Conservation (phyloP, 345 rosid genomes). For the Rhizophora apiculata region DNA sequence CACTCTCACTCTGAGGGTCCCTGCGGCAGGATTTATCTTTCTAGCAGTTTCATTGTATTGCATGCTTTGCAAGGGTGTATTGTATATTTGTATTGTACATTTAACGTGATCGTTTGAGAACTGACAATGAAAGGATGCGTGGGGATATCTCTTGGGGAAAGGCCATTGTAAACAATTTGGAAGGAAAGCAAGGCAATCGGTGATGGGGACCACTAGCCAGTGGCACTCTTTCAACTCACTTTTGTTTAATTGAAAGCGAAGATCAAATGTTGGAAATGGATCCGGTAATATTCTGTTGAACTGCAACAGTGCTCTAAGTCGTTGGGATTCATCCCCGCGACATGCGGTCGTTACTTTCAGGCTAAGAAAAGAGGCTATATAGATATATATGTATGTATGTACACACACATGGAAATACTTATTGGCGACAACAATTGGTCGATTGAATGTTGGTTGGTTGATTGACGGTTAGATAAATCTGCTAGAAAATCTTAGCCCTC, state of each 20-base stretch:
- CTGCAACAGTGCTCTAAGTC: no score
- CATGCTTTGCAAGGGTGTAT: neutral
- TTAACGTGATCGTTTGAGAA: neutral
- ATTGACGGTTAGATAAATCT: no score
- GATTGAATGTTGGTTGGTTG: neutral
- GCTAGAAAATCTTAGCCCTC: no score
- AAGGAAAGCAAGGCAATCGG: conserved; percentile 6
- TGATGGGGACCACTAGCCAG: no score
- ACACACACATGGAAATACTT: no score
- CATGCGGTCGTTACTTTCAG: neutral
- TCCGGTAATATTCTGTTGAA: no score
- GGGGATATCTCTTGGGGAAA: conserved; percentile 9
- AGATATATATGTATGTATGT: no score
- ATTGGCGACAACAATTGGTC: no score
- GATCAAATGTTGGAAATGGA: neutral
- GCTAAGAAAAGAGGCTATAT: neutral
- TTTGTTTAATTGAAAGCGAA: conserved; percentile 15
- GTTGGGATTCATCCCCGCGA: no score
- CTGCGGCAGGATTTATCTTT: conserved; percentile 8
- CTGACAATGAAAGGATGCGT: conserved; percentile 13
- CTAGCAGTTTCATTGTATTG: neutral
- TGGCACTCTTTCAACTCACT: conserved; percentile 6
- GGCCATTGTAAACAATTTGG: conserved; percentile 12
- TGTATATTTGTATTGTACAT: neutral
- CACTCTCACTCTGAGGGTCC: no score